Evolutionary conservation across 2,329 filamentous ascomycete genomes (phyloP).

Genomic region (Cercospora beticola): DNA sequence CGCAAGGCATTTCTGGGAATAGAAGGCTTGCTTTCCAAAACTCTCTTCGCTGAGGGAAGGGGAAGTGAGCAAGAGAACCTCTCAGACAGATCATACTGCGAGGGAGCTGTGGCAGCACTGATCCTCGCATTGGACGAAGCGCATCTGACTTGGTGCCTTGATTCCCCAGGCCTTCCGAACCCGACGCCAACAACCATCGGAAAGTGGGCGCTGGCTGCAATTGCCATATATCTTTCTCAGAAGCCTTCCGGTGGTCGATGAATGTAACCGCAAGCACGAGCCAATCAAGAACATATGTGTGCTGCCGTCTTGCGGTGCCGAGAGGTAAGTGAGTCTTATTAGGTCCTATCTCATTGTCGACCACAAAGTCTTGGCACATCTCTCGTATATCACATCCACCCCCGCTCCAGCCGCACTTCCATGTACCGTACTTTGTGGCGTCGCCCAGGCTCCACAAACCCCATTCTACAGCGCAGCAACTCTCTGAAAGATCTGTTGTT

Average conservation of each 20-base stretch:
- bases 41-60: conserved; percentile 33
- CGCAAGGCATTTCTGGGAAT: conserved; percentile 29
- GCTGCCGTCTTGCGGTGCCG: background rate
- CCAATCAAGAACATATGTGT: background rate
- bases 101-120: background rate
- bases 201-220: background rate
- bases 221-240: background rate
- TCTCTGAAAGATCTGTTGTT: background rate
- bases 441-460: background rate
- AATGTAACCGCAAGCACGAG: background rate
- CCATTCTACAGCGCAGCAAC: background rate
- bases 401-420: background rate
- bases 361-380: background rate
- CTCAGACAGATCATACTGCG: conserved; percentile 33
- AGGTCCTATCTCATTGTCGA: background rate
- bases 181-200: background rate
- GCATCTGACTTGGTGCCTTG: background rate
- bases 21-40: conserved; percentile 38
- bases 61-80: conserved; percentile 42
- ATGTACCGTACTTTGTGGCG: background rate
- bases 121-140: background rate
- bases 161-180: background rate
- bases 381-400: background rate
- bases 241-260: background rate
- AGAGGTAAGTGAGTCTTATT: background rate